Evolutionary conservation across 2,329 filamentous ascomycete species (phyloP).

Genomic region (Nemania serpens): DNA sequence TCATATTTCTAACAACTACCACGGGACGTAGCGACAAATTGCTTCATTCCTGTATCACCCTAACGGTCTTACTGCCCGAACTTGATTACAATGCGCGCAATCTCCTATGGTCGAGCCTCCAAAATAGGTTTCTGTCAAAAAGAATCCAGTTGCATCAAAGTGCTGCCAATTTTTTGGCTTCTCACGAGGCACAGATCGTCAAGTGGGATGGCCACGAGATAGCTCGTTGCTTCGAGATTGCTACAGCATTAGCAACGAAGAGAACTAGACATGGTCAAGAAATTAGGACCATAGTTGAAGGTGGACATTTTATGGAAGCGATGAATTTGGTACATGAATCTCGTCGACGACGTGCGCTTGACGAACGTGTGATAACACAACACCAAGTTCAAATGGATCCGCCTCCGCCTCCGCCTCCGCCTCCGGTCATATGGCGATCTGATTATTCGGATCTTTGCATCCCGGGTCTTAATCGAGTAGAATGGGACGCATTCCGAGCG

Average conservation of each 20-base stretch:
- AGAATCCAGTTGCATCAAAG: neutral
- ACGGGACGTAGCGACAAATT: neutral
- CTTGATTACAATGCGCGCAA: neutral
- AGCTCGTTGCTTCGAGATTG: constrained; percentile 8
- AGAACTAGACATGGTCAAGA: neutral
- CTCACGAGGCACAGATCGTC: neutral
- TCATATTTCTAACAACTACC: neutral
- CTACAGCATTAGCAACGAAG: constrained; percentile 5
- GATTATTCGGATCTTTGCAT: too few relatives aligned
- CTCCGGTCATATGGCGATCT: too few relatives aligned
- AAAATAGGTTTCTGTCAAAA: neutral
- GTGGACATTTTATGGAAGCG: constrained; percentile 8
- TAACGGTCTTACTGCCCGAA: neutral
- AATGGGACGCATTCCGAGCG: neutral
- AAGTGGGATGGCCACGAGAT: constrained; percentile 3
- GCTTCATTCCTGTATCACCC: neutral
- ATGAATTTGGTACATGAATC: constrained; percentile 7
- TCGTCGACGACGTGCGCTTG: too few relatives aligned
- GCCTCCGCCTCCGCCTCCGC: neutral
- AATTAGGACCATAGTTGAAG: neutral
- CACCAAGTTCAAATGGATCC: neutral
- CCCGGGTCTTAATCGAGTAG: too few relatives aligned
- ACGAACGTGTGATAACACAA: constrained; percentile 1
- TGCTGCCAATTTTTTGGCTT: constrained; percentile 3
- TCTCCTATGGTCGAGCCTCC: neutral